Evolutionary conservation across 2,329 filamentous ascomycete species (phyloP), one percentile per base, ranked within the genome.

Genomic region (Mycosphaerella sp.): DNA sequence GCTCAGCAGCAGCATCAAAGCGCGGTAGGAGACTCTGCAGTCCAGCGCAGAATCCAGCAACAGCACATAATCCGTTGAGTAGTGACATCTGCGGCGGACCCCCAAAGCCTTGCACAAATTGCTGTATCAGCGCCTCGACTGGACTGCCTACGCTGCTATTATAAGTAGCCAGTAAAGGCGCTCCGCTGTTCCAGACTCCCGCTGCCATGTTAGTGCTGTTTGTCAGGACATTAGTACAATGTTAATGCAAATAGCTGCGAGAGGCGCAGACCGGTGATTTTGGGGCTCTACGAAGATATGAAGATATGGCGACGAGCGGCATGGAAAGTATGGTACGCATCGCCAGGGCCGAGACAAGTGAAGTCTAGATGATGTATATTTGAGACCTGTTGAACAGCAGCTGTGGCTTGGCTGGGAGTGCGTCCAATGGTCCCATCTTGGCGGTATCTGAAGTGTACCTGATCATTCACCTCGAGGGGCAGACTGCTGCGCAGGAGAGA

Each of bases 151-250:
- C 8, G 12, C 35, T 13, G 14, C 21, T 28, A 16, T 14, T 37
- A 36, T 46, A 37, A 5, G 9, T 27, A 14, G 12, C 17, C 28
- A 27, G 6, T 14, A 17, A 18, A 21, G 30, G 8, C 28, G 10
- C 21, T 30, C 12, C 41, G 21, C 25, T 14, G 25, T 43, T 30
- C 41, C 21, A 41, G n/a, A 28, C 12, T 10, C 25, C 41, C 28
- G 41, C 41, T n/a, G 41, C 41, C 43, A 46, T 46, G 16, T n/a
- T 37, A 37, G 43, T 37, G 35, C 16, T 27, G 30, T 43, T 16
- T 12, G n/a, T 43, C 41, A 43, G 17, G 16, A 17, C n/a, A 39
- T 6, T 16, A 37, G 6, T 46, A 16, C 7, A 12, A 18, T n/a
- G 30, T 32, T 37, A 45, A 25, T 45, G 32, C 17, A 45, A 7